These are phyloP conservation scores for Sordariomycetes sp. DNA, from an alignment of 2,329 filamentous ascomycete genomes.

Conservation along the genomic window DNA sequence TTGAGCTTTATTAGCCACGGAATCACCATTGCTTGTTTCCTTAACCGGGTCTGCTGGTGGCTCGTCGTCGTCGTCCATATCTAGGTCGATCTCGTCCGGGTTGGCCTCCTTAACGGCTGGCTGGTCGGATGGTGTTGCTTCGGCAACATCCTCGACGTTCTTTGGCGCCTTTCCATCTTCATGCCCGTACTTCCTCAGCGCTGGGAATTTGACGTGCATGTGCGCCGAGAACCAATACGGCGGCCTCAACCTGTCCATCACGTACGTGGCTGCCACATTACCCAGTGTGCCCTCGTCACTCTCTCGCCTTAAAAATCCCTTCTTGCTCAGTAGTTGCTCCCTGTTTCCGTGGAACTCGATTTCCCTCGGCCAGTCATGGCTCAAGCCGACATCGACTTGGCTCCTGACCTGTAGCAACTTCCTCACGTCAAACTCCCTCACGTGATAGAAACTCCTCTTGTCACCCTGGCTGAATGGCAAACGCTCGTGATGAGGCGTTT, in stretches of 20 bases:
- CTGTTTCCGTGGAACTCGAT: conserved; percentile 73
- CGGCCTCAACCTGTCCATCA: conserved; percentile 75
- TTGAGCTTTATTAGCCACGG: conserved; percentile 4
- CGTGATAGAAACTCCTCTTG: conserved; percentile 76
- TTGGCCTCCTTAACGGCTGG: conserved; percentile 30
- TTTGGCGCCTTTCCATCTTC: conserved; percentile 14
- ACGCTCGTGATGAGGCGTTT: conserved; percentile 73
- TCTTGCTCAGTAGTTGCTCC: conserved; percentile 58
- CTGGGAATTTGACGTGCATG: conserved; percentile 80
- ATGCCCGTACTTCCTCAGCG: conserved; percentile 49
- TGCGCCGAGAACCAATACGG: conserved; percentile 91
- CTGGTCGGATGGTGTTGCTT: background rate
- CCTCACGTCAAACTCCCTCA: conserved; percentile 81
- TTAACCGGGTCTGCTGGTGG: conserved; percentile 5
- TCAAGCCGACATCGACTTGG: conserved; percentile 84
- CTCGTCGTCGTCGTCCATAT: conserved; percentile 45
- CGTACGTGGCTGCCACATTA: conserved; percentile 67
- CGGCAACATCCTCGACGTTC: background rate
- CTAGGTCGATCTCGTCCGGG: conserved; percentile 62
- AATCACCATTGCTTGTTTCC: background rate
- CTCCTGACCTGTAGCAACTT: conserved; percentile 79
- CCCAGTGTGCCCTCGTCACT: conserved; percentile 68
- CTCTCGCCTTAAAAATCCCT: conserved; percentile 68
- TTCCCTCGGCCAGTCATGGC: conserved; percentile 88
- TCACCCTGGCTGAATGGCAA: conserved; percentile 75